Percentiles rank a stretch among this genome's conserved stretches.
phyloP scores from a whole-genome alignment of 768 basidiomycete genomes.

The Russula vinacea region DNA sequence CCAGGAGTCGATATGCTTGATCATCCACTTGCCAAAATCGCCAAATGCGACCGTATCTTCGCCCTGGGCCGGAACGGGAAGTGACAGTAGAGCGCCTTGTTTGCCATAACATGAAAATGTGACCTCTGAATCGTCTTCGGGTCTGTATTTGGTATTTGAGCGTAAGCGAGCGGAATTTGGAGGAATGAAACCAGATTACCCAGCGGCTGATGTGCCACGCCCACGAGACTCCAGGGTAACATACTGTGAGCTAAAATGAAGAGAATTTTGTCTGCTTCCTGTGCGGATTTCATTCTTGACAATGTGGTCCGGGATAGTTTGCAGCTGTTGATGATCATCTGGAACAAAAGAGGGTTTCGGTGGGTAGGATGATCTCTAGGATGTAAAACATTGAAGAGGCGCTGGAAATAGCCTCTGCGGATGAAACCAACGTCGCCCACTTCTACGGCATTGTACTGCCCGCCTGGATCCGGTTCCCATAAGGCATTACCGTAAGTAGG shows the following conservation, averaged over 20 bases:
- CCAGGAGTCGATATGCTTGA: neutral
- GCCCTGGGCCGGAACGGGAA: neutral
- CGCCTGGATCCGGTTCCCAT: neutral
- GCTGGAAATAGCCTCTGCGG: constrained; percentile 1
- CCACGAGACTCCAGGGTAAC: neutral
- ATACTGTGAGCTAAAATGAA: neutral
- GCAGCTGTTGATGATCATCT: neutral
- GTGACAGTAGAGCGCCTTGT: neutral
- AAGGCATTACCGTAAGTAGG: neutral
- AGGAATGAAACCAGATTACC: neutral
- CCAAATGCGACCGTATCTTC: neutral
- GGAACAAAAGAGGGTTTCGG: neutral
- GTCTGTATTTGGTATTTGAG: neutral
- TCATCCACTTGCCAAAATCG: neutral
- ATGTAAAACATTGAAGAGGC: neutral
- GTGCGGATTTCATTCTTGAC: constrained; percentile 1
- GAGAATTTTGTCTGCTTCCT: neutral
- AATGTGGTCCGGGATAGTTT: neutral
- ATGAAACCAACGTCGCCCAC: constrained; percentile 8
- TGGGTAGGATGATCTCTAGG: neutral
- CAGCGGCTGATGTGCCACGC: neutral
- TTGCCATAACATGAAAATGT: neutral
- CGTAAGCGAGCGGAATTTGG: neutral
- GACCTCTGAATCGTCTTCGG: neutral
- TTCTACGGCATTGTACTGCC: neutral